phyloP scores from a whole-genome alignment of 805 yeast species.

The Peterozyma xylosa region DNA sequence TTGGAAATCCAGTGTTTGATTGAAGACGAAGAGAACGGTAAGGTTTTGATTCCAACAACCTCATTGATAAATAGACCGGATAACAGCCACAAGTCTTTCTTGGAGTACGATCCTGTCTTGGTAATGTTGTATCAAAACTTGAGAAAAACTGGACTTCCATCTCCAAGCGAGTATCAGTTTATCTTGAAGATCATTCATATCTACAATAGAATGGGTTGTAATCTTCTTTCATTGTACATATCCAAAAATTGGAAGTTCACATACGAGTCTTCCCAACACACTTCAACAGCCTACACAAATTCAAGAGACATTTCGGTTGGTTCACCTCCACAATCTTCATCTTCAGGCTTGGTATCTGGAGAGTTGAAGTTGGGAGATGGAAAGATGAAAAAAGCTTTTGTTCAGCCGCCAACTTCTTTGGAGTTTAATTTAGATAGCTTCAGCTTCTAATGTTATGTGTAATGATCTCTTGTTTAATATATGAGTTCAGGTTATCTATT shows the following conservation, averaged over 20 bases:
- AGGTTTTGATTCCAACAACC: conserved; percentile 17
- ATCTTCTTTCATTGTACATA: conserved; percentile 58
- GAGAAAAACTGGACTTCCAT: conserved; percentile 37
- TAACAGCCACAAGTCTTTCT: conserved; percentile 28
- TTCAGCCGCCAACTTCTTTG: conserved; percentile 29
- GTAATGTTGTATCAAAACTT: conserved; percentile 57
- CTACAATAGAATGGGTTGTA: conserved; percentile 88
- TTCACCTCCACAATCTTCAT: neutral
- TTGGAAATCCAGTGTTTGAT: conserved; percentile 2
- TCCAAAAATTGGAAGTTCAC: conserved; percentile 62
- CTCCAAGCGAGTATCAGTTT: conserved; percentile 48
- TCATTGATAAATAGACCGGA: conserved; percentile 20
- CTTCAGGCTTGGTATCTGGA: neutral
- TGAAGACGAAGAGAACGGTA: conserved; percentile 4
- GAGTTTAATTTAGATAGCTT: conserved; percentile 66
- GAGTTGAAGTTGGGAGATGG: conserved; percentile 1
- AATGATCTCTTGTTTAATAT: no score
- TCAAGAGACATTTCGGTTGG: neutral
- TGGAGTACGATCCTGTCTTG: conserved; percentile 78
- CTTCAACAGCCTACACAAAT: neutral
- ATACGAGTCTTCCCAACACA: neutral
- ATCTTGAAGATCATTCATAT: conserved; percentile 57
- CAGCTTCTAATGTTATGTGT: no score
- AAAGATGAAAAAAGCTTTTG: neutral
- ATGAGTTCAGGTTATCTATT: no score